phyloP scores from a whole-genome alignment of 2,329 filamentous ascomycete genomes.

The Elsinoe perseae region DNA sequence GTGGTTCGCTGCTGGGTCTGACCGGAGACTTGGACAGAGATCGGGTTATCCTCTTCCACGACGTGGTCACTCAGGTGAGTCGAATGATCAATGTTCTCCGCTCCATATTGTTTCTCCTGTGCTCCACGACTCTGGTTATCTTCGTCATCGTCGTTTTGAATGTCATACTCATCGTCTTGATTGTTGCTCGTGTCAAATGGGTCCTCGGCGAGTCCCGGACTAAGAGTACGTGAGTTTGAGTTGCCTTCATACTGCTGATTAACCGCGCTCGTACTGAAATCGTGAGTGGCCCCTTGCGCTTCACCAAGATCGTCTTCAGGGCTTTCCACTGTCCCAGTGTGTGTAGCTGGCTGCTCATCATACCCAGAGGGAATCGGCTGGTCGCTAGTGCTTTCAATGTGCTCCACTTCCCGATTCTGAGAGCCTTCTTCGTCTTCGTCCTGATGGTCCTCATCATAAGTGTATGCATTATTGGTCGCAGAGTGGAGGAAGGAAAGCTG shows the following conservation, averaged over 20 bases:
- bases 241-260: neutral
- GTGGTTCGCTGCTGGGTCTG: neutral
- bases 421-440: neutral
- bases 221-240: neutral
- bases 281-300: neutral
- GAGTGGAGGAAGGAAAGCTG: constrained; percentile 32
- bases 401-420: neutral
- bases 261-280: neutral
- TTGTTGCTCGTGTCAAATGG: neutral
- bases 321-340: neutral
- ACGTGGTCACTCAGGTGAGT: neutral
- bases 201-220: neutral
- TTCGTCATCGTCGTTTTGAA: neutral
- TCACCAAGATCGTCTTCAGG: neutral
- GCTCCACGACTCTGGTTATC: neutral
- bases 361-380: neutral
- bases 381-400: neutral
- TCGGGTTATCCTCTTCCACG: neutral
- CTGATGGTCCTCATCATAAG: neutral
- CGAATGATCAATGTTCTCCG: neutral
- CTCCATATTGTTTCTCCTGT: too few species aligned
- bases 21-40: neutral
- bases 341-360: too few species aligned
- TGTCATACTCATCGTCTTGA: neutral
- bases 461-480: constrained; percentile 18